Conservation (phyloP, 371 early-diverging fungal genomes). For the Cokeromyces recurvatus region DNA sequence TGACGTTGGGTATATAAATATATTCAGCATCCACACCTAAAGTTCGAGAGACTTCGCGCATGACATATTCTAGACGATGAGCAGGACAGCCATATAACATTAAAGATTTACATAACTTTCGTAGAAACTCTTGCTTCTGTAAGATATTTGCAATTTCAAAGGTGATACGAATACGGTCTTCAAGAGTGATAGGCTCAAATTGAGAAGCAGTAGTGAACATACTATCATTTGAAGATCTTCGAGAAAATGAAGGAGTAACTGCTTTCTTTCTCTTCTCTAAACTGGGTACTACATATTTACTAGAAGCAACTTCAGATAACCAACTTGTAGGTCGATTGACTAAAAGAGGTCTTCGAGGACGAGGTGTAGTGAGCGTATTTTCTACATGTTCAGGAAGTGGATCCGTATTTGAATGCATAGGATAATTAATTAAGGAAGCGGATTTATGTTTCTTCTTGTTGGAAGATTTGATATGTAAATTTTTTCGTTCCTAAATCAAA, state of each 20-base stretch:
- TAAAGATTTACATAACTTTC: constrained; percentile 44
- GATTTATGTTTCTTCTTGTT: constrained; percentile 2
- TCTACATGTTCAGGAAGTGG: background rate
- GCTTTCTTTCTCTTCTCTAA: constrained; percentile 32
- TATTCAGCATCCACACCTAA: constrained; percentile 66
- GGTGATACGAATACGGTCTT: constrained; percentile 55
- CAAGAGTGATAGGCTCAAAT: constrained; percentile 44
- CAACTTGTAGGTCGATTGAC: constrained; percentile 36
- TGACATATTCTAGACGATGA: constrained; percentile 55
- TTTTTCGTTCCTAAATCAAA: too few species aligned
- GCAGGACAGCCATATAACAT: constrained; percentile 59
- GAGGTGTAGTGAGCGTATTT: background rate
- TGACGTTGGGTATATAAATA: constrained; percentile 64
- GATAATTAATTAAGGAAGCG: constrained; percentile 3
- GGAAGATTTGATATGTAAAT: too few species aligned
- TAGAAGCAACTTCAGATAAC: constrained; percentile 30
- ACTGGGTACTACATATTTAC: constrained; percentile 38
- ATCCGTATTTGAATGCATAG: constrained; percentile 9
- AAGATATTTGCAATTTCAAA: constrained; percentile 58
- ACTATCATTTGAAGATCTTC: constrained; percentile 34
- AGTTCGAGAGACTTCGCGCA: constrained; percentile 45
- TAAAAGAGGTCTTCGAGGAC: constrained; percentile 25
- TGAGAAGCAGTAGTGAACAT: constrained; percentile 46
- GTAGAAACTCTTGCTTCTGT: constrained; percentile 54
- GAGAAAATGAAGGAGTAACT: constrained; percentile 18